These are phyloP conservation scores for Lumnitzera racemosa DNA, from an alignment of 345 rosid species.

Conservation along the genomic window DNA sequence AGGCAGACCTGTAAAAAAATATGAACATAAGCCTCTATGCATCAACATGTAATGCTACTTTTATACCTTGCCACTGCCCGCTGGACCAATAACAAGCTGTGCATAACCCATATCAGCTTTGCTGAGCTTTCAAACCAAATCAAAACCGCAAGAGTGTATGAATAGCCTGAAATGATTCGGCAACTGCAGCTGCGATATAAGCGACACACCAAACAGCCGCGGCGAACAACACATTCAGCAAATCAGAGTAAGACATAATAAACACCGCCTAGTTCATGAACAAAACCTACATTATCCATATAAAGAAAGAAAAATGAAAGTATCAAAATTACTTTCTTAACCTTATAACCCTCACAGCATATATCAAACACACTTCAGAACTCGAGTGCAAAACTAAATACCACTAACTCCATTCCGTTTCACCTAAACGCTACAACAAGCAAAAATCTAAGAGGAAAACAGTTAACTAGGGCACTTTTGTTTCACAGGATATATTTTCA, in stretches of 20 bases:
- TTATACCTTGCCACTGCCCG: constrained; percentile 86
- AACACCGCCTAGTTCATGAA: not conserved
- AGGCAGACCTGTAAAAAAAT: too few species aligned
- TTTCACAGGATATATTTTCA: too few species aligned
- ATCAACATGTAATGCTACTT: not conserved
- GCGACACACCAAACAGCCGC: constrained; percentile 83
- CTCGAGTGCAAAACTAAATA: too few species aligned
- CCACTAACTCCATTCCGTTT: too few species aligned
- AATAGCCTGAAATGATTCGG: constrained; percentile 55
- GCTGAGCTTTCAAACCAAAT: not conserved
- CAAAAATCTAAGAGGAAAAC: too few species aligned
- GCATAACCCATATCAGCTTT: constrained; percentile 63
- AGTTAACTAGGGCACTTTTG: too few species aligned
- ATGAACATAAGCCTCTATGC: not conserved
- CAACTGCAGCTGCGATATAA: constrained; percentile 55
- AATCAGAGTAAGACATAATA: constrained; percentile 51
- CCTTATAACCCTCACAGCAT: not conserved
- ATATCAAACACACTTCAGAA: constrained; percentile 1
- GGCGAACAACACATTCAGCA: constrained; percentile 45
- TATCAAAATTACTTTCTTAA: not conserved
- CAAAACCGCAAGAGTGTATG: constrained; percentile 34
- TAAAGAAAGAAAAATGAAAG: constrained; percentile 2
- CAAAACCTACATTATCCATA: constrained; percentile 16
- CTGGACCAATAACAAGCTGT: constrained; percentile 77
- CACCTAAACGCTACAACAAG: too few species aligned